Evolutionary conservation across 2,329 filamentous ascomycete genomes (phyloP).

Genomic region (Exophiala viscosa): DNA sequence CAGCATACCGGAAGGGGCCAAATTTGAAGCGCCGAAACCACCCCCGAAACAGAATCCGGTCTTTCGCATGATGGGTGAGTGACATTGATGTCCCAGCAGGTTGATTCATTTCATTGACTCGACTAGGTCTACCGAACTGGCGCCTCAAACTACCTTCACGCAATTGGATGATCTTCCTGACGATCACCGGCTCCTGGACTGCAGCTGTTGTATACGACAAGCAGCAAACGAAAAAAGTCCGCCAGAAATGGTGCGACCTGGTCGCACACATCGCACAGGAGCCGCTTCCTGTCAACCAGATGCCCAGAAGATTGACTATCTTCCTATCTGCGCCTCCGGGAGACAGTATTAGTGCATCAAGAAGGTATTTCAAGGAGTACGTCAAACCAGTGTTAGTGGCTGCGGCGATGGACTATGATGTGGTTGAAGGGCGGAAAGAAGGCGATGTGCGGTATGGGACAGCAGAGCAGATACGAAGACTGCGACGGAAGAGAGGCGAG

Average conservation of each 20-base stretch:
- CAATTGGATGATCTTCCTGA: conserved; percentile 96
- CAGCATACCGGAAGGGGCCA: conserved; percentile 28
- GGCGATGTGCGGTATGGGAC: conserved; percentile 87
- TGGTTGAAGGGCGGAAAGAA: conserved; percentile 84
- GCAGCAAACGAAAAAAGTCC: conserved; percentile 78
- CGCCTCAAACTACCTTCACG: conserved; percentile 83
- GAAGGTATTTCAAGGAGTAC: conserved; percentile 94
- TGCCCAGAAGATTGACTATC: conserved; percentile 80
- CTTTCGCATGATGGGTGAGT: conserved; percentile 64
- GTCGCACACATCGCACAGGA: conserved; percentile 82
- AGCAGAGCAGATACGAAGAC: conserved; percentile 75
- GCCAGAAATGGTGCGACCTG: conserved; percentile 78
- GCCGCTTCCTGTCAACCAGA: conserved; percentile 64
- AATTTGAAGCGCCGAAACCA: conserved; percentile 41
- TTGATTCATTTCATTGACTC: conserved; percentile 22
- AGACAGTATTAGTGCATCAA: conserved; percentile 76
- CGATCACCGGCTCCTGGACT: conserved; percentile 71
- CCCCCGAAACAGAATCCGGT: conserved; percentile 62
- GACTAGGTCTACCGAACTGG: conserved; percentile 72
- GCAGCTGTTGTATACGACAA: conserved; percentile 86
- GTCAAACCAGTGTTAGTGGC: conserved; percentile 88
- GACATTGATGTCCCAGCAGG: neutral
- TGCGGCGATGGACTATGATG: conserved; percentile 91
- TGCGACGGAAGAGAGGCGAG: conserved; percentile 59
- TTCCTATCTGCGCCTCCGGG: conserved; percentile 82